A percentile compares a stretch with the other conserved stretches of the same genome.
These are phyloP conservation scores for Pleurotus citrinopileatus DNA, from an alignment of 768 basidiomycete genomes.

Conservation along the genomic window DNA sequence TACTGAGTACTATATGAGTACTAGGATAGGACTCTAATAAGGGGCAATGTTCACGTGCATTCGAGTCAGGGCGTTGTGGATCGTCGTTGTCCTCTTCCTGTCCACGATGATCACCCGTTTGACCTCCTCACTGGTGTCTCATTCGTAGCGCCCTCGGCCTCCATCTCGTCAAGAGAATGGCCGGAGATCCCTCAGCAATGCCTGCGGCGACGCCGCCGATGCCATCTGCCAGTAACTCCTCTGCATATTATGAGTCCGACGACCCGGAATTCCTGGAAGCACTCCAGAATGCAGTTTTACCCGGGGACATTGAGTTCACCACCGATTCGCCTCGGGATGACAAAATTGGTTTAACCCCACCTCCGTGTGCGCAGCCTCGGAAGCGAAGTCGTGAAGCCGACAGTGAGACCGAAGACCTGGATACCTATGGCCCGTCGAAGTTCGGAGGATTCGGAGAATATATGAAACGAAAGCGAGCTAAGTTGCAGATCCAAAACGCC, in stretches of 20 bases:
- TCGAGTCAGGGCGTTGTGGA: too few relatives aligned
- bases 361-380: conserved; percentile 37
- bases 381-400: conserved; percentile 35
- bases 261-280: conserved; percentile 9
- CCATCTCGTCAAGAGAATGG: too few relatives aligned
- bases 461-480: conserved; percentile 87
- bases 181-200: too few relatives aligned
- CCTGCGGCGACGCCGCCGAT: conserved; percentile 6
- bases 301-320: conserved; percentile 9
- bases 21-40: too few relatives aligned
- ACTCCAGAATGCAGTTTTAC: conserved; percentile 7
- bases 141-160: too few relatives aligned
- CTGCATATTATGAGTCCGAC: conserved; percentile 10
- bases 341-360: conserved; percentile 25
- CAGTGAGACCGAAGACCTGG: conserved; percentile 27
- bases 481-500: conserved; percentile 80
- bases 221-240: conserved; percentile 5
- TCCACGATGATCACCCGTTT: too few relatives aligned
- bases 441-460: conserved; percentile 89
- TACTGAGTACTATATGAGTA: too few relatives aligned
- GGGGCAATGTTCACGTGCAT: too few relatives aligned
- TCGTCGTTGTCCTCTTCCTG: too few relatives aligned
- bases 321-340: conserved; percentile 20
- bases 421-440: conserved; percentile 70
- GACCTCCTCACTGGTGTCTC: too few relatives aligned